Evolutionary conservation across 345 rosid genomes (phyloP).

Genomic region (Abelmoschus esculentus): DNA sequence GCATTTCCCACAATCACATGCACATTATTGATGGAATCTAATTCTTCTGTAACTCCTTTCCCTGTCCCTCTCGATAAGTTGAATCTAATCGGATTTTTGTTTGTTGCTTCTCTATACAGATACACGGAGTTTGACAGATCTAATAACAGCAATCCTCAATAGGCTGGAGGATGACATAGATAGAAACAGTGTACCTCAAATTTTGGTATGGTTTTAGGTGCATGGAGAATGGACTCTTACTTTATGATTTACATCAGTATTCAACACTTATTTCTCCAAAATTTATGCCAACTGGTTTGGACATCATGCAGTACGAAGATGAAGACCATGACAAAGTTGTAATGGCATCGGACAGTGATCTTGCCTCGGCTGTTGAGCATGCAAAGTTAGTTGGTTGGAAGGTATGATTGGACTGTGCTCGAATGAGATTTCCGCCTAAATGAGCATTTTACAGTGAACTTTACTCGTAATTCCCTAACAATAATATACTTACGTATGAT

Average conservation of each 20-base stretch:
- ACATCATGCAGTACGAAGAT: conserved; percentile 69
- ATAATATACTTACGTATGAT: not conserved
- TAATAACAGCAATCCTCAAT: conserved; percentile 75
- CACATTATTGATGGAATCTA: not conserved
- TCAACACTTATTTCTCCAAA: not conserved
- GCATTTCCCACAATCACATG: not conserved
- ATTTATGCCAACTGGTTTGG: conserved; percentile 14
- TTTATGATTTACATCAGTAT: not conserved
- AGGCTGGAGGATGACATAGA: conserved; percentile 86
- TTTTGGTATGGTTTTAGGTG: conserved; percentile 45
- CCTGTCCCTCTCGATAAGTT: not conserved
- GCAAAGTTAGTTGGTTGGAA: conserved; percentile 86
- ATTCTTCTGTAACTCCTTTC: not conserved
- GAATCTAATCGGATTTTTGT: conserved; percentile 11
- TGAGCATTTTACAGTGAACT: not conserved
- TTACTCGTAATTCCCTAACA: not conserved
- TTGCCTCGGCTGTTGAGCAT: conserved; percentile 80
- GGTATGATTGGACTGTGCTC: conserved; percentile 35
- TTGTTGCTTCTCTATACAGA: conserved; percentile 37
- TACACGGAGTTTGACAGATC: conserved; percentile 63
- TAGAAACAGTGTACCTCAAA: conserved; percentile 66
- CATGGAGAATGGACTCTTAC: not conserved
- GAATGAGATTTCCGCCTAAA: not conserved
- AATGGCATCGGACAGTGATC: conserved; percentile 79
- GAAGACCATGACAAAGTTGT: conserved; percentile 94